Base-by-base conservation (phyloP, 2,329 filamentous ascomycete genomes). In the Cladobotryum mycophilum region DNA sequence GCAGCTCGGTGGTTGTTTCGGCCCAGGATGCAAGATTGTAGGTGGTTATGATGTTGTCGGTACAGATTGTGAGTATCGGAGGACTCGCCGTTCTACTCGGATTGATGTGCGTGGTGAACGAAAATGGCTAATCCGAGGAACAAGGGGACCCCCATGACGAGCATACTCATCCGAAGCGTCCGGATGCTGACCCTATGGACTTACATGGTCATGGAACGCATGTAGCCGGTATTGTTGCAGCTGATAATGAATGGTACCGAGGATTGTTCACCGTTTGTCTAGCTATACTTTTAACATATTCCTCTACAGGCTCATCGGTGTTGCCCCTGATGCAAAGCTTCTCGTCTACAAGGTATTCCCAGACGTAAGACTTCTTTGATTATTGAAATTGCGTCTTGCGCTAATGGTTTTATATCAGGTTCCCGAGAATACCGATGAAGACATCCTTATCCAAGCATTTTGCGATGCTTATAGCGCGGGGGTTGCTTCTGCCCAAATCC, bases 191-290 rank as follows among this genome's bases (percentile, higher is more conserved):
- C 33, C 56, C 58, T 6, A 58, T 57, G 54, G 58, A 60, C 18
- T 49, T 45, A 30, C 47, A 58, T 22, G 56, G 58, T n/a, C 58
- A 60, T 30, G 58, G 52, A n/a, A 54, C 52, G 2, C 52, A 58
- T 44, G 72, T 75, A 35, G 70, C 75, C 15, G 76, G 76, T 17
- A 75, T 75, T 20, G 70, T 79, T 54, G 75, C 68, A 22, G 76
- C 73, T 14, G 66, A 76, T 36, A 63, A 62, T 56, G 64, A 69
- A 52, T 65, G 62, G 65, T 60, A 53, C 48, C 18, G 7, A 3
- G 12, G 11, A 30, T 41, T 30, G 42, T 3, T 40, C 4, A 18
- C 2, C 17, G 20, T 14, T 2, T 20, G 12, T 13, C 2, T 20
- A 14, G 15, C 4, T 13, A 15, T 4, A 2, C 13, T 5, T 3